Percentiles rank a stretch among this genome's conserved stretches.
These are phyloP conservation scores for Pichia gijzeniarum DNA, from an alignment of 805 yeast species.

Conservation along the genomic window DNA sequence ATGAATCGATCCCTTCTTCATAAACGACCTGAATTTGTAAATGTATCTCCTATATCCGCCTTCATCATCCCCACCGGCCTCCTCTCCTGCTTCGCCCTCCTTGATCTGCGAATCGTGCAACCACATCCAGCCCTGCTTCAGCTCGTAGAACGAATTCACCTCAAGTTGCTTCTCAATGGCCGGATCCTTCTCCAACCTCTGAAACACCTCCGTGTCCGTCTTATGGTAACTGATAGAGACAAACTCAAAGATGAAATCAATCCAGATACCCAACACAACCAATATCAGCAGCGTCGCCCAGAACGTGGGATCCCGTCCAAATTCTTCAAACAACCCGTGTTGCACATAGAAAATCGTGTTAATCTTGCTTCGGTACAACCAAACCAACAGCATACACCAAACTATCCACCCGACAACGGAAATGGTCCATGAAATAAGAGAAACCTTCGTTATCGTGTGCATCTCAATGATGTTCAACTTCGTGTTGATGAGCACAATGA, in stretches of 20 bases:
- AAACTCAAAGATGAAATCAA: conserved; percentile 61
- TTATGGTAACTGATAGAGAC: conserved; percentile 52
- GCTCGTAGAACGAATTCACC: conserved; percentile 60
- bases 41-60: conserved; percentile 14
- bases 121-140: conserved; percentile 77
- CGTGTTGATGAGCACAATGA: conserved; percentile 65
- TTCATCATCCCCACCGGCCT: conserved; percentile 4
- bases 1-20: conserved; percentile 31
- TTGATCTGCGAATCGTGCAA: conserved; percentile 29
- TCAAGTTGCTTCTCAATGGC: conserved; percentile 67
- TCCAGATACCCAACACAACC: conserved; percentile 48
- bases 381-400: conserved; percentile 77
- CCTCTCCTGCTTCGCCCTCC: conserved; percentile 21
- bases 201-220: conserved; percentile 74
- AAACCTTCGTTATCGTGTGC: conserved; percentile 64
- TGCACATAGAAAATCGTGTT: conserved; percentile 63
- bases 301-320: conserved; percentile 78
- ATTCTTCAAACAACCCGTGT: conserved; percentile 59
- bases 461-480: conserved; percentile 80
- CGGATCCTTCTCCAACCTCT: conserved; percentile 64
- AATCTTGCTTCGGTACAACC: conserved; percentile 48
- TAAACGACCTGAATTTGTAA: conserved; percentile 25
- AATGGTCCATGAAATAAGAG: conserved; percentile 56
- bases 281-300: conserved; percentile 73
- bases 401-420: conserved; percentile 80